These are phyloP conservation scores for Aeschynomene evenia DNA, from an alignment of 306 rosid species.

Conservation along the genomic window DNA sequence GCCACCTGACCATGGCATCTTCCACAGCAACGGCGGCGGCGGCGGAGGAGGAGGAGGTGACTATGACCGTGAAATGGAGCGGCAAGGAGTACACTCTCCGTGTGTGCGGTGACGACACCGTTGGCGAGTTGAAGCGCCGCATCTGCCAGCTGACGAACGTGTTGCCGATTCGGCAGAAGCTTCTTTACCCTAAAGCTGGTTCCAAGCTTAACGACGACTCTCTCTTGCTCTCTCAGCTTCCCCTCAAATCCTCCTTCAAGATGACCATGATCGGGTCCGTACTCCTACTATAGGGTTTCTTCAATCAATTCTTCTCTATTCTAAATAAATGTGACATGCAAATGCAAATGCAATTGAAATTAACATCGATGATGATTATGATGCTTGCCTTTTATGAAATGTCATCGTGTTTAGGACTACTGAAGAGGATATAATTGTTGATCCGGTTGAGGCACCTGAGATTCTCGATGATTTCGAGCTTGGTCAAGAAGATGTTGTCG, in stretches of 20 bases:
- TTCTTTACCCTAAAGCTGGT: constrained; percentile 77
- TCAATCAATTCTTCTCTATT: background rate
- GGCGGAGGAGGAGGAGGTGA: constrained; percentile 70
- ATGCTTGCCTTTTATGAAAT: too few relatives aligned
- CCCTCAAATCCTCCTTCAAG: constrained; percentile 73
- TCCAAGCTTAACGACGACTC: constrained; percentile 85
- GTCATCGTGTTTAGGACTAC: constrained; percentile 46
- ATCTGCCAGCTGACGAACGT: constrained; percentile 88
- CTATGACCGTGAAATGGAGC: constrained; percentile 79
- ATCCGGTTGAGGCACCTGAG: constrained; percentile 73
- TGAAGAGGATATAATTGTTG: constrained; percentile 81
- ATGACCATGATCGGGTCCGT: constrained; percentile 89
- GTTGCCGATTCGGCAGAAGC: constrained; percentile 88
- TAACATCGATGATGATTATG: too few relatives aligned
- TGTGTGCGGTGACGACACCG: constrained; percentile 77
- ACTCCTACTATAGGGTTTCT: background rate
- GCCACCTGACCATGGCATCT: background rate
- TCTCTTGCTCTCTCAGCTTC: constrained; percentile 67
- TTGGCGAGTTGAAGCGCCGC: constrained; percentile 87
- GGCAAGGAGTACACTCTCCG: constrained; percentile 90
- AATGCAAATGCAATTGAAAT: background rate
- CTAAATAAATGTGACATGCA: background rate
- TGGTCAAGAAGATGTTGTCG: constrained; percentile 73
- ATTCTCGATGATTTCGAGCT: constrained; percentile 87
- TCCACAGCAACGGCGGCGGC: constrained; percentile 18